Evolutionary conservation across 2,329 filamentous ascomycete genomes (phyloP).

Genomic region (Penicillium sp.): DNA sequence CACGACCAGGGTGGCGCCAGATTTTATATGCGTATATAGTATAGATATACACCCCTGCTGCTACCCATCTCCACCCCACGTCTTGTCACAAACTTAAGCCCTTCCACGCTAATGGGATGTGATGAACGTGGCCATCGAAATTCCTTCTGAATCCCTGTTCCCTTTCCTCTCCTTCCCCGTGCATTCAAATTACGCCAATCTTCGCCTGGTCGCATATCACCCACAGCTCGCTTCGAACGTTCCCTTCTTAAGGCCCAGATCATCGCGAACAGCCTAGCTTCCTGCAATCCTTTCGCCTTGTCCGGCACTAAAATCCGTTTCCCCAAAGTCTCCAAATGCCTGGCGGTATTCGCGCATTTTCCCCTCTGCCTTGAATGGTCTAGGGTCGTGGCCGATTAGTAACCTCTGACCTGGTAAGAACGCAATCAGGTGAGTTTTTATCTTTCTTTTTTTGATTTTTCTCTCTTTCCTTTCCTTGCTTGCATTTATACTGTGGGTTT

Average conservation of each 20-base stretch:
- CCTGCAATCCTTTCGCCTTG: constrained; percentile 3
- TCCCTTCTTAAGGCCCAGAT: constrained; percentile 18
- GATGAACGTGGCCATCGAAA: constrained; percentile 20
- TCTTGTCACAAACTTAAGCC: constrained; percentile 24
- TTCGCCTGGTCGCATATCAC: constrained; percentile 16
- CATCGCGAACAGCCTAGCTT: constrained; percentile 13
- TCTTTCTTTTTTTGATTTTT: constrained; percentile 9
- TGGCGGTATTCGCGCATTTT: constrained; percentile 12
- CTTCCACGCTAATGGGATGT: constrained; percentile 26
- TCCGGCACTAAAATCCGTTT: constrained; percentile 16
- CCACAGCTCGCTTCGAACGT: constrained; percentile 7
- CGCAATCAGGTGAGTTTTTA: constrained; percentile 19
- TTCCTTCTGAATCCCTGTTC: constrained; percentile 8
- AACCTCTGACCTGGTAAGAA: constrained; percentile 13
- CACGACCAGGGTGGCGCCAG: constrained; percentile 10
- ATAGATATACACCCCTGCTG: constrained; percentile 12
- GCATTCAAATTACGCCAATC: constrained; percentile 6
- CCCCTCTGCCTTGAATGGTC: constrained; percentile 17
- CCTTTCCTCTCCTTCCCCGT: constrained; percentile 11
- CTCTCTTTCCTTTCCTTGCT: constrained; percentile 1
- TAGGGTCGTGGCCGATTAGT: constrained; percentile 20
- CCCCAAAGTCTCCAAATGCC: constrained; percentile 18
- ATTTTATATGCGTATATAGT: constrained; percentile 20
- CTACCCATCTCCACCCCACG: constrained; percentile 18
- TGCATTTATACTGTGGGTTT: background rate